A percentile compares a stretch with the other conserved stretches of the same genome.
Conservation (phyloP, 257 asterid species). For the Leptodermis oblonga region DNA sequence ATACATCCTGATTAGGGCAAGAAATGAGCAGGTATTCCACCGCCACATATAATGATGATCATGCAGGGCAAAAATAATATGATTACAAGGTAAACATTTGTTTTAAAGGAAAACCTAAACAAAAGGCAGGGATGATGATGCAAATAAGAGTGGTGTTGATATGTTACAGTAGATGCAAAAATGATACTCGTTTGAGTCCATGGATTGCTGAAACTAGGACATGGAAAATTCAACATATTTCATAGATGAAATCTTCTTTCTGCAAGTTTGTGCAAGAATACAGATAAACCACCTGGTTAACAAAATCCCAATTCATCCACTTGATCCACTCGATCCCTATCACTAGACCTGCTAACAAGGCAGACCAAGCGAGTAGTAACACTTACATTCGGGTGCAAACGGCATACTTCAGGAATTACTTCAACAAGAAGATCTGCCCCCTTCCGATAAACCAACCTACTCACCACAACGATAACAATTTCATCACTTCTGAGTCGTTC, state of each 20-base stretch:
- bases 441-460: slow-evolving; percentile 90
- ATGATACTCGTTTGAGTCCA: not conserved
- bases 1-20: not conserved
- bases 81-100: not conserved
- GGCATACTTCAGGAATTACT: slow-evolving; percentile 90
- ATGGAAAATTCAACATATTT: not conserved
- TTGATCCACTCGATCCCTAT: not conserved
- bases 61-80: no score
- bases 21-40: not conserved
- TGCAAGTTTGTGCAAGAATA: not conserved
- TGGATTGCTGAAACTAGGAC: not conserved
- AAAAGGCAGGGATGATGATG: not conserved
- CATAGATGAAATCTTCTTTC: not conserved
- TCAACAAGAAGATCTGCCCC: slow-evolving; percentile 96
- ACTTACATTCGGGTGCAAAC: slow-evolving; percentile 74
- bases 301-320: not conserved
- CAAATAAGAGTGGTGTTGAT: not conserved
- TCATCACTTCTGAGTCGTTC: slow-evolving; percentile 53
- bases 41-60: not conserved
- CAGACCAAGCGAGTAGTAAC: not conserved
- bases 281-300: not conserved
- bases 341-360: not conserved
- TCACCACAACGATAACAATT: slow-evolving; percentile 79
- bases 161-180: not conserved
- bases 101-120: not conserved